Evolutionary conservation across 768 basidiomycete species (phyloP), one percentile per base, ranked within the genome.

Genomic region (Xerocomellus dryophilus): DNA sequence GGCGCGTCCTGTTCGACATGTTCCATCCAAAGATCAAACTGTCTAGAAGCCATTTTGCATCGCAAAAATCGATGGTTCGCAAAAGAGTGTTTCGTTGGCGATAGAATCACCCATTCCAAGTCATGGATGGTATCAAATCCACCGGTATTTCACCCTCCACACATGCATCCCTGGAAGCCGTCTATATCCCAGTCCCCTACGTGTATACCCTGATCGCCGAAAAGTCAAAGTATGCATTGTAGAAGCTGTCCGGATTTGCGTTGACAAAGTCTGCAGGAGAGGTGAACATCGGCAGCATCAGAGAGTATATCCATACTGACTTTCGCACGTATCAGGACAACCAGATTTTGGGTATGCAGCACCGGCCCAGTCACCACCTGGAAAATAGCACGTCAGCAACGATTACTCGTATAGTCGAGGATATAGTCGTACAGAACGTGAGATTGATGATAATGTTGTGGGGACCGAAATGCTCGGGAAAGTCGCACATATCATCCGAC

Each of bases 171-270:
- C 38, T 10, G 23, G 34, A 43, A 10, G n/a, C 20, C 35, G 43
- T 35, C 31, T n/a, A 17, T 40, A 25, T 21, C 47, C n/a, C 34
- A 39, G 18, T 45, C 18, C 50, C 10, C 59, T 66, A 77, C 25
- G 63, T 70, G 66, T 82, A 84, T 29, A 82, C 71, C 53, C 77
- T 79, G 49, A 90, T 68, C 46, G 78, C 80, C 43, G 78, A 76
- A 66, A 92, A 78, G 41, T 88, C 81, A 71, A 88, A 91, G 74
- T 83, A 90, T 0, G 90, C 86, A 31, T 86, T 73, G 10, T 60
- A 58, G 70, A 90, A 90, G 11, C 83, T 84, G 4, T 70, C 66
- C 2, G 89, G 89, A 61, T 88, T 84, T 56, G 25, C 27, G 49
- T 63, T 43, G 14, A 63, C 62, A 21, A 39, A 61, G 11, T 81